Base-by-base conservation (phyloP, 169 alveolate genomes). In the Cyclospora cayetanensis region DNA sequence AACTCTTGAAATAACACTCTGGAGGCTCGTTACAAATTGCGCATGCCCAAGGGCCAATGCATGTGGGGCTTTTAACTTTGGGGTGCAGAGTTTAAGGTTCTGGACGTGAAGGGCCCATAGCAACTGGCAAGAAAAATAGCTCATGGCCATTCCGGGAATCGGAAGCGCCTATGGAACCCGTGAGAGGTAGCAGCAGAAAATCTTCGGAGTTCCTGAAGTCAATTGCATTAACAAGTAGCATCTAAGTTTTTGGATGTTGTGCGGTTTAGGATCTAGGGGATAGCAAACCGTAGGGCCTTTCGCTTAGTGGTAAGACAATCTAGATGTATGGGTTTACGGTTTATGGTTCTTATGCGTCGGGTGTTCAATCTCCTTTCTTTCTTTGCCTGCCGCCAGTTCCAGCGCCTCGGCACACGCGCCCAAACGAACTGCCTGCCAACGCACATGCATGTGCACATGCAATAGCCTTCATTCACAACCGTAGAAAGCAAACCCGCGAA, bases 71-170 rank as follows among this genome's bases (percentile, higher is more conserved):
- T 25, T 68, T 34, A 50, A 50, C 53, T 68, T 68, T 68, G 37
- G 80, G 80, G 80, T 68, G 31, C 37, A 68, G 80, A 46, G 80
- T 68, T 68, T 68, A 68, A 46, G 80, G 80, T 68, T 31, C 35
- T 34, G 80, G 80, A 50, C 39, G 31, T 25, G 52, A 25, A 9
- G 80, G 1, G 46, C 52, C 20, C 60, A 46, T 66, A 11, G 20
- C 34, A 12, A 66, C 25, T 34, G 27, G 18, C 46, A 68, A 1
- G 11, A 68, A 34, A 4, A 34, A 7, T 31, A 41, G 80, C 27
- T 7, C n/a, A 68, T 43, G 43, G 80, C 37, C 37, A 35, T 15
- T 15, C 11, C 20, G 60, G 20, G 60, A 46, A 46, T 1, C 0
- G 11, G 11, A 12, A 46, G 60, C 60, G 20, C 25, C 25, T 22